These are phyloP conservation scores for Mycena olivaceomarginata DNA, from an alignment of 768 basidiomycete species.

Conservation along the genomic window DNA sequence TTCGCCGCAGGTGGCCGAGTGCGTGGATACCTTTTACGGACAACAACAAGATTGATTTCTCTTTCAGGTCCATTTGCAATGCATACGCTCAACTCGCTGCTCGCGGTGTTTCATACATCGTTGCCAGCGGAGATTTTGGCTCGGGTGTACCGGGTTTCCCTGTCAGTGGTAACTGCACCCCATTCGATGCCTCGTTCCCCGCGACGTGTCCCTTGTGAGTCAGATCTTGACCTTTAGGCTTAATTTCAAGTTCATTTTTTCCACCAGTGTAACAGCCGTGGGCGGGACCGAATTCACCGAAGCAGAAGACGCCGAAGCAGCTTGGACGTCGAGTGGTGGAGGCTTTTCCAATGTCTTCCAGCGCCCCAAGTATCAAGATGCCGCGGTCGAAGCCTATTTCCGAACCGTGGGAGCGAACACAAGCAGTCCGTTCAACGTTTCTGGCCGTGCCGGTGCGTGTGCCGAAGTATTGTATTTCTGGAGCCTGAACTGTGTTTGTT, in stretches of 20 bases:
- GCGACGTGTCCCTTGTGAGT: background rate
- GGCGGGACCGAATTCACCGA: background rate
- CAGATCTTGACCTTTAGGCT: background rate
- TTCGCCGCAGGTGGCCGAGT: background rate
- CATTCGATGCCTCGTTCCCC: background rate
- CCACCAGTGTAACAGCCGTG: background rate
- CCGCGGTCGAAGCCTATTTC: background rate
- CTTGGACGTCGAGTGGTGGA: background rate
- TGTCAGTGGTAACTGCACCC: background rate
- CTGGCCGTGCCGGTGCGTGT: background rate
- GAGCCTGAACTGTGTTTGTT: background rate
- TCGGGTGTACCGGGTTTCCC: background rate
- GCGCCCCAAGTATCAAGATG: background rate
- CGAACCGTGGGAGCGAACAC: background rate
- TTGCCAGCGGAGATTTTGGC: background rate
- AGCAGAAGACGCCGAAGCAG: background rate
- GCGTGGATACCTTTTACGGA: background rate
- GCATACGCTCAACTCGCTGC: background rate
- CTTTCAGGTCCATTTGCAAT: background rate
- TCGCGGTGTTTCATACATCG: background rate
- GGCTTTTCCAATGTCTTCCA: background rate
- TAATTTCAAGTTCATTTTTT: too few relatives aligned
- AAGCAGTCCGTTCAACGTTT: background rate
- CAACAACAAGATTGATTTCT: background rate
- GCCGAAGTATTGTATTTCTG: background rate